Evolutionary conservation across 78 protist genomes (phyloP), one percentile per base, ranked within the genome.

Genomic region (Monocercomonoides exilis): DNA sequence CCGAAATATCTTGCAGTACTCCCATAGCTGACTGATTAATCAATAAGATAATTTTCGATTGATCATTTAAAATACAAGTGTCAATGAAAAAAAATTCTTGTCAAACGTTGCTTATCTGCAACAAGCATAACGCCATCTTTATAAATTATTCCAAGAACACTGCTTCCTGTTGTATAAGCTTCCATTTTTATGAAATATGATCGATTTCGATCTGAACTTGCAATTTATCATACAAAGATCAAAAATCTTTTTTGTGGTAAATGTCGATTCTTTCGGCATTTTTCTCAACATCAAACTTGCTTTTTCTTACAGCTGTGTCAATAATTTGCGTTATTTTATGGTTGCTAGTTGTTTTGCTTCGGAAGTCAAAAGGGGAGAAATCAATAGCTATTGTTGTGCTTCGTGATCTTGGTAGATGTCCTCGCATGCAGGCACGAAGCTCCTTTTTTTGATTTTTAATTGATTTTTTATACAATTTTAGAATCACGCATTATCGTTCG

Each of bases 341-440:
- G n/a, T n/a, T n/a, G n/a, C n/a, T n/a, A n/a, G n/a, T n/a, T n/a
- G n/a, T n/a, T n/a, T n/a, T n/a, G n/a, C n/a, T n/a, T n/a, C n/a
- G n/a, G n/a, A n/a, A n/a, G n/a, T n/a, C n/a, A n/a, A n/a, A n/a
- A n/a, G n/a, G n/a, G n/a, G n/a, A n/a, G n/a, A n/a, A n/a, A n/a
- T n/a, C n/a, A n/a, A 54, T 54, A 11, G 70, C 86, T 2, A 95
- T 97, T 6, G 89, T 96, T 44, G 99, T 97, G 3, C 85, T 96
- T 3, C 99, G 99, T 32, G 99, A 97, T 77, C 80, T 96, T 33
- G 99, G 98, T 6, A 88, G 95, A 35, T 70, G 92, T 2, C 99
- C 99, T 41, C 90, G 99, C 33, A 97, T 97, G 99, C 93, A 91
- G 70, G 70, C n/a, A n/a, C n/a, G n/a, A n/a, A n/a, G n/a, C n/a